Conservation (phyloP, 371 early-diverging fungal genomes). For the Apophysomyces ossiformis region DNA sequence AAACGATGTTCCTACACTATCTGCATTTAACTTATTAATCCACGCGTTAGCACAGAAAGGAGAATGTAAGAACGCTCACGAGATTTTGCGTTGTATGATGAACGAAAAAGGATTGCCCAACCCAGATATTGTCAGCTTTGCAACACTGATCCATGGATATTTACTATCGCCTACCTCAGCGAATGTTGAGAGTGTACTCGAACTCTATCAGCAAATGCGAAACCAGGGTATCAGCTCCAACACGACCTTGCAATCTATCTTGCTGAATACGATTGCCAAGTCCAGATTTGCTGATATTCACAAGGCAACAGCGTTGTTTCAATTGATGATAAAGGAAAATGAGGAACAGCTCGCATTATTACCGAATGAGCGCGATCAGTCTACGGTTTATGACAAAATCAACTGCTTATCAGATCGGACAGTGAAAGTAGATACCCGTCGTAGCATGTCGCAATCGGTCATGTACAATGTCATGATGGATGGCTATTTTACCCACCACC, state of each 20-base stretch:
- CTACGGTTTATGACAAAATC: neutral
- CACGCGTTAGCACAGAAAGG: constrained; percentile 32
- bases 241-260: constrained; percentile 31
- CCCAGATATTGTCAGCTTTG: constrained; percentile 48
- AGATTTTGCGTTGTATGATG: constrained; percentile 33
- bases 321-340: constrained; percentile 24
- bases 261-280: constrained; percentile 36
- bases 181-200: constrained; percentile 19
- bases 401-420: neutral
- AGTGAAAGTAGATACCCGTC: constrained; percentile 8
- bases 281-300: constrained; percentile 15
- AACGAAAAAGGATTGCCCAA: constrained; percentile 27
- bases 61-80: constrained; percentile 28
- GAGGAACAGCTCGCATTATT: neutral
- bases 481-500: constrained; percentile 42
- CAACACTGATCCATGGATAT: constrained; percentile 46
- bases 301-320: constrained; percentile 21
- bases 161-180: constrained; percentile 14
- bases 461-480: constrained; percentile 54
- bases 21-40: constrained; percentile 39
- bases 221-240: constrained; percentile 24
- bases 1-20: constrained; percentile 16
- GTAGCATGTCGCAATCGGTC: constrained; percentile 18
- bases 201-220: constrained; percentile 31
- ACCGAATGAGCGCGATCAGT: neutral